A percentile compares a stretch with the other conserved stretches of the same genome.
phyloP scores from a whole-genome alignment of 257 asterid species.

The Euphrasia confusa region DNA sequence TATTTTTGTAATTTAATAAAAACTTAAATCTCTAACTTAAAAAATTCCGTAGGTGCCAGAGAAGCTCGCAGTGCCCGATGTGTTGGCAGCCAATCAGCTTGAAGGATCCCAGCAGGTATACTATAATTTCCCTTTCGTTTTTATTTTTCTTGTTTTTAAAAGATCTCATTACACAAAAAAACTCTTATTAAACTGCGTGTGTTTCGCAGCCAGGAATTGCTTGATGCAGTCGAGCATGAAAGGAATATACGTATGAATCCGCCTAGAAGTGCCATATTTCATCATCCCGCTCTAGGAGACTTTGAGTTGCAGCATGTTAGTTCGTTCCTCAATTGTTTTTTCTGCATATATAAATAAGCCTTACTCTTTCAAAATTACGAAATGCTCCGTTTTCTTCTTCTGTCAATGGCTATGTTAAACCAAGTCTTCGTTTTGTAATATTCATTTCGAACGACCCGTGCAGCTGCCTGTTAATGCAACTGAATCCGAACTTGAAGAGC shows the following conservation, averaged over 20 bases:
- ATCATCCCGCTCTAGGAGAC: slow-evolving; percentile 94
- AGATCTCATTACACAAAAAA: not conserved
- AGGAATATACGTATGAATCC: slow-evolving; percentile 78
- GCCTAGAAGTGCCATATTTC: slow-evolving; percentile 79
- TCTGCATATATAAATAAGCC: not conserved
- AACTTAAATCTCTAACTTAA: not conserved
- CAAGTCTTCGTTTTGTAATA: not conserved
- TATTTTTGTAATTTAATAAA: too few relatives aligned
- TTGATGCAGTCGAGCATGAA: slow-evolving; percentile 90
- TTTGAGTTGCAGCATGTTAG: slow-evolving; percentile 91
- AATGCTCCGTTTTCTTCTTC: not conserved
- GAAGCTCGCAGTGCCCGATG: slow-evolving; percentile 96
- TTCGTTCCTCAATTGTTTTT: slow-evolving; percentile 28
- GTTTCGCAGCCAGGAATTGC: slow-evolving; percentile 84
- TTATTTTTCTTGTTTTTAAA: not conserved
- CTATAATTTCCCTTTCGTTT: not conserved
- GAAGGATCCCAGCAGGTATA: slow-evolving; percentile 82
- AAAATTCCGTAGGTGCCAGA: slow-evolving; percentile 61
- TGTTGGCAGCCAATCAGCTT: slow-evolving; percentile 82
- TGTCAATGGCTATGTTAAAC: not conserved
- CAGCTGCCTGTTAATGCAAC: slow-evolving; percentile 81
- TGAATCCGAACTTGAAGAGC: slow-evolving; percentile 87
- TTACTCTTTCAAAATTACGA: not conserved
- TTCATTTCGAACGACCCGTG: slow-evolving; percentile 17
- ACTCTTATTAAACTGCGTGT: slow-evolving; percentile 10